Evolutionary conservation across 768 basidiomycete genomes (phyloP).

Genomic region (Symmetrospora coprosmae): DNA sequence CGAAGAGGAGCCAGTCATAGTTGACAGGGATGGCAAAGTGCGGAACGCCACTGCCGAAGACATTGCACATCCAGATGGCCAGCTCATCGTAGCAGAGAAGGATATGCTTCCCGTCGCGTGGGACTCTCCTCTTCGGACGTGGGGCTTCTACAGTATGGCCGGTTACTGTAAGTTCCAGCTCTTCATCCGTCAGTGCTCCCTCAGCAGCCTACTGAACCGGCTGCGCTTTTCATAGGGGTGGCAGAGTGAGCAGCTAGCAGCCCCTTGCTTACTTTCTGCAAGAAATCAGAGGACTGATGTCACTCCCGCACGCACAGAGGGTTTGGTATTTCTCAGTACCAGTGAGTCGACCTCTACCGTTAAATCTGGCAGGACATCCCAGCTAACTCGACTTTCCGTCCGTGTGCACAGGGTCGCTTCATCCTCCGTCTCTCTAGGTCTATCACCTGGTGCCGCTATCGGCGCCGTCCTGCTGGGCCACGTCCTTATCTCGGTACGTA

Average conservation of each 20-base stretch:
- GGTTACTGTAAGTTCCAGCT: conserved; percentile 25
- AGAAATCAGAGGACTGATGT: too few relatives aligned
- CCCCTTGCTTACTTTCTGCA: background rate
- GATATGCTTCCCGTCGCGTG: conserved; percentile 29
- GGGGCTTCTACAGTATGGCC: conserved; percentile 22
- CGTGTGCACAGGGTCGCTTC: conserved; percentile 25
- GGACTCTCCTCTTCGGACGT: conserved; percentile 19
- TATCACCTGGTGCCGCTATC: conserved; percentile 26
- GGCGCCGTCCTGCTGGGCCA: conserved; percentile 28
- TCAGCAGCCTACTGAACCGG: too few relatives aligned
- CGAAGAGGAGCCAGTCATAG: background rate
- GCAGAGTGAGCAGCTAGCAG: background rate
- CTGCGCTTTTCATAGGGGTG: too few relatives aligned
- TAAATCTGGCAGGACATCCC: background rate
- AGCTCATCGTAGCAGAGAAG: conserved; percentile 11
- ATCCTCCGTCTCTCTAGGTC: conserved; percentile 14
- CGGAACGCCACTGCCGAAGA: background rate
- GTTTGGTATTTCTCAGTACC: conserved; percentile 21
- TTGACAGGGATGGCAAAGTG: background rate
- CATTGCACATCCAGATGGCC: background rate
- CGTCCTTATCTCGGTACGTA: conserved; percentile 22
- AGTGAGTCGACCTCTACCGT: background rate
- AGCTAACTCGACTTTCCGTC: background rate
- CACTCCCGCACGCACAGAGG: too few relatives aligned
- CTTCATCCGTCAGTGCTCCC: too few relatives aligned